Percentiles rank a stretch among this genome's conserved stretches.
phyloP scores from a whole-genome alignment of 768 basidiomycete genomes.

The Calocybe cyanea region DNA sequence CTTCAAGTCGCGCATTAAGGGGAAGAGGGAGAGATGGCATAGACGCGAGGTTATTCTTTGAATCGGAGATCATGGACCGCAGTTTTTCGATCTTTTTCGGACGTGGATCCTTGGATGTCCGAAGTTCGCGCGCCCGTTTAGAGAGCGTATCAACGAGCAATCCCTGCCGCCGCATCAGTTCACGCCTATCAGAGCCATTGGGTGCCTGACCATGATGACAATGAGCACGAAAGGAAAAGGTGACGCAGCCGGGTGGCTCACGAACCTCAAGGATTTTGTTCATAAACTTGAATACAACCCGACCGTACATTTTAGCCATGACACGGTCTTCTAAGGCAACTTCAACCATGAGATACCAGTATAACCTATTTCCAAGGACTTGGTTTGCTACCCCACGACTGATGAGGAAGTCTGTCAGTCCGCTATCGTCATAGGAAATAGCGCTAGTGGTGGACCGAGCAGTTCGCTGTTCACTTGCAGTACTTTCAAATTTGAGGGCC shows the following conservation, averaged over 20 bases:
- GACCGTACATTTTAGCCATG: conserved; percentile 90
- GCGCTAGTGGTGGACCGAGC: conserved; percentile 71
- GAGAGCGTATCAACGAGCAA: conserved; percentile 85
- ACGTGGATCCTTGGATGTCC: conserved; percentile 86
- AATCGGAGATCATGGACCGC: conserved; percentile 77
- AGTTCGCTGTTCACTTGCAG: conserved; percentile 71
- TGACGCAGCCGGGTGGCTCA: background rate
- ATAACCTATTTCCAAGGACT: conserved; percentile 85
- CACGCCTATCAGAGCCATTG: conserved; percentile 77
- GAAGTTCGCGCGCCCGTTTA: conserved; percentile 81
- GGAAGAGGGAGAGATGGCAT: conserved; percentile 86
- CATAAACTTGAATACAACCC: conserved; percentile 89
- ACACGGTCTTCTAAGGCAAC: conserved; percentile 82
- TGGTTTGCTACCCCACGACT: conserved; percentile 77
- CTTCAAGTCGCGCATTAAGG: conserved; percentile 79
- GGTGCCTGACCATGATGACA: conserved; percentile 41
- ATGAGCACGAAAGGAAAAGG: background rate
- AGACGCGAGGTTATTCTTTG: conserved; percentile 77
- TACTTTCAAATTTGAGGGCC: conserved; percentile 93
- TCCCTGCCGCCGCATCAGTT: conserved; percentile 88
- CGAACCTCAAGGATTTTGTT: conserved; percentile 80
- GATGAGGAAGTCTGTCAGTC: conserved; percentile 90
- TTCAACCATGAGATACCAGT: conserved; percentile 99
- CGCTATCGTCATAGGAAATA: conserved; percentile 86
- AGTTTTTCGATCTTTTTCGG: conserved; percentile 98